Percentiles rank a stretch among this genome's conserved stretches.
Evolutionary conservation across 805 yeast species (phyloP).

Genomic region (Starmerella apis): DNA sequence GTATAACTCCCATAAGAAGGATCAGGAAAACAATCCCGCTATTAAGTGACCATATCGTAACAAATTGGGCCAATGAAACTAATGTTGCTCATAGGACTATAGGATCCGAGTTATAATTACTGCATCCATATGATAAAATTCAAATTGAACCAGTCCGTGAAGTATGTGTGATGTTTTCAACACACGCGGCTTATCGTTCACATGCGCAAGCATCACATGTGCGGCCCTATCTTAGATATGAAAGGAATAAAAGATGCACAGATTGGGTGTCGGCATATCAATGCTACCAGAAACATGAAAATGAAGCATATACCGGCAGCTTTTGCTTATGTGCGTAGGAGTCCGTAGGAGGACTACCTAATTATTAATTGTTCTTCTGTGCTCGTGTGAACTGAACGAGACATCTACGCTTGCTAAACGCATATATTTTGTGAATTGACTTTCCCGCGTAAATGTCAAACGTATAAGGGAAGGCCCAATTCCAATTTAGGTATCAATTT

Average conservation of each 20-base stretch:
- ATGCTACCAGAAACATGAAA: neutral
- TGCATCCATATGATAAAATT: no score
- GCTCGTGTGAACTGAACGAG: neutral
- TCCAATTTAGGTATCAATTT: neutral
- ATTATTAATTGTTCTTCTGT: neutral
- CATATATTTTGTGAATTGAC: neutral
- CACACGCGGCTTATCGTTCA: conserved; percentile 6
- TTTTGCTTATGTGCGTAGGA: neutral
- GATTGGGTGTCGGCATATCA: neutral
- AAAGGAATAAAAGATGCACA: neutral
- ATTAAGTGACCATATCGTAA: no score
- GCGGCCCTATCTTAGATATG: neutral
- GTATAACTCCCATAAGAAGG: no score
- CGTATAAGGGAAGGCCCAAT: neutral
- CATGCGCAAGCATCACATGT: conserved; percentile 4
- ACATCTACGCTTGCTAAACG: neutral
- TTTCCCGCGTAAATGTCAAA: no score
- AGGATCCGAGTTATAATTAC: no score
- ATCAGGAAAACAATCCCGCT: no score
- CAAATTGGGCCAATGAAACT: no score
- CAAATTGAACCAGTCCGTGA: no score
- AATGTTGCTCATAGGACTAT: no score
- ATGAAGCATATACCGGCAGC: neutral
- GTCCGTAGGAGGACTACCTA: neutral
- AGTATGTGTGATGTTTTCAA: neutral